Base-by-base conservation (phyloP, 2,329 filamentous ascomycete species). In the Alternaria brassicicola region DNA sequence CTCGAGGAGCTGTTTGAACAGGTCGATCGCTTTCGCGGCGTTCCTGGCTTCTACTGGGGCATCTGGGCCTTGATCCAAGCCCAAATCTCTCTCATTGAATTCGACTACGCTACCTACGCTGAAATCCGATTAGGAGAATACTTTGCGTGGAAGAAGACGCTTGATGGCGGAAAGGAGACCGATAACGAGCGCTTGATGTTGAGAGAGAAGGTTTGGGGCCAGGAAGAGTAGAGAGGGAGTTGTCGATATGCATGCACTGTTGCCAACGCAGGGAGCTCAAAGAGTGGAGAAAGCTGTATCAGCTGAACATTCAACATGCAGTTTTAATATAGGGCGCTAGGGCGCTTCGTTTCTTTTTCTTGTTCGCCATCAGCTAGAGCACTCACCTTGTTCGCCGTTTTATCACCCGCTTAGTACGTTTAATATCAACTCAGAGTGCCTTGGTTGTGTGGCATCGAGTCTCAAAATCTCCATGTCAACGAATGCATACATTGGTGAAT, bases 41-140 rank as follows among this genome's bases (percentile, higher is more conserved):
- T 97, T 13, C 95, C 95, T 0, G 95, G 95, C 7, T 92, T 99
- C 73, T 89, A 88, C 73, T 89, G 87, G 93, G 95, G 95, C 23
- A 92, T 97, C 57, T 99, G 95, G 95, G 90, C 93, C 7, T 81
- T 96, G 63, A 98, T 99, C 65, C 95, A 99, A 81, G 91, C 93
- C 2, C 91, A 87, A 53, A 98, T 99, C 65, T 96, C 92, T 10
- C 87, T 94, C 64, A 99, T 99, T 70, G 91, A 97, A 74, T 99
- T 99, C 73, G 93, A 99, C 79, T 99, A 99, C 75, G 91, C 92
- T 41, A 87, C 85, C 8, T 99, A 98, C 76, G 94, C 95, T 10
- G 92, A 97, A 77, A 79, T 89, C 15, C 85, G 95, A 54, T 82
- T 99, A 6, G 89, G 90, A 49, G 95, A 98, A 80, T 98, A 97